Evolutionary conservation across 2,329 filamentous ascomycete genomes (phyloP).

Genomic region (Alternaria novae-zelandiae): DNA sequence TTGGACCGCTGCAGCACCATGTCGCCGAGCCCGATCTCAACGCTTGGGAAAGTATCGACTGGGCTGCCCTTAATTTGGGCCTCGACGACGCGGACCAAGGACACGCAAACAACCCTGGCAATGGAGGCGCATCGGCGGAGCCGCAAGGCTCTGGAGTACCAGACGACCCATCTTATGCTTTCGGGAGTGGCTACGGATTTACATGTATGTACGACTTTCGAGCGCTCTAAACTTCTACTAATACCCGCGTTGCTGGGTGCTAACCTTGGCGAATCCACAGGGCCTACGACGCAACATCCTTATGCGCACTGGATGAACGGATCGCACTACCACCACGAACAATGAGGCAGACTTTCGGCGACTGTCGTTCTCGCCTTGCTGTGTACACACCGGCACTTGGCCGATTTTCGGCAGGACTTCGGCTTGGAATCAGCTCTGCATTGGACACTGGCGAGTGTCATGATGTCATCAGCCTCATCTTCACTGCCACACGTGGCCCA

Average conservation of each 20-base stretch:
- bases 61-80: conserved; percentile 28
- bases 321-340: not conserved
- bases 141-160: not conserved
- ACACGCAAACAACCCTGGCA: not conserved
- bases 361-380: too few relatives aligned
- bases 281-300: conserved; percentile 23
- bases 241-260: conserved; percentile 18
- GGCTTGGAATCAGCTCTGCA: too few relatives aligned
- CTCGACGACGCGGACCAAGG: conserved; percentile 1
- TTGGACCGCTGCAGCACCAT: conserved; percentile 39
- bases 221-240: not conserved
- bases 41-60: conserved; percentile 43
- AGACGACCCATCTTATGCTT: not conserved
- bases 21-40: conserved; percentile 36
- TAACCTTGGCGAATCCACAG: conserved; percentile 24
- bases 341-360: not conserved
- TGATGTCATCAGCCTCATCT: too few relatives aligned
- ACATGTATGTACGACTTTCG: not conserved
- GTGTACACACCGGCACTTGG: too few relatives aligned
- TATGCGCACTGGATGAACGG: conserved; percentile 20
- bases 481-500: too few relatives aligned
- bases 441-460: too few relatives aligned
- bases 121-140: not conserved
- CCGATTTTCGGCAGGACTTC: too few relatives aligned
- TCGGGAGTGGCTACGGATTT: conserved; percentile 22